Evolutionary conservation across 2,329 filamentous ascomycete species (phyloP).

Genomic region (Celoporthe dispersa): DNA sequence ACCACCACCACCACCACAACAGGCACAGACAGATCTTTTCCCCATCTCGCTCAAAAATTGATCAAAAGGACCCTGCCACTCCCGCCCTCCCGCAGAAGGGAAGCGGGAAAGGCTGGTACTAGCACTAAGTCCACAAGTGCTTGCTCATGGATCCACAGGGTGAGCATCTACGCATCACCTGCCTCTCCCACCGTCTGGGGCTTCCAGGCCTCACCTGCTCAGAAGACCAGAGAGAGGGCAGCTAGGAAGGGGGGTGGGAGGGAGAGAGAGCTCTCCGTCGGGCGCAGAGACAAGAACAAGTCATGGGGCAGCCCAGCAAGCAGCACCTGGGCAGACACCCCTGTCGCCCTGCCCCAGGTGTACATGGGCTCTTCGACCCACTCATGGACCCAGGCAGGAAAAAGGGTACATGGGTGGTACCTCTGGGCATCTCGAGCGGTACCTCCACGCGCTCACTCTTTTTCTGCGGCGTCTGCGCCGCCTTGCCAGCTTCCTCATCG

Average conservation of each 20-base stretch:
- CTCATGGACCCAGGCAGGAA: background rate
- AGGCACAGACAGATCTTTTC: background rate
- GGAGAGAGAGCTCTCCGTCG: background rate
- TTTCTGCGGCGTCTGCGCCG: background rate
- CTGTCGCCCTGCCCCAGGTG: slow-evolving; percentile 7
- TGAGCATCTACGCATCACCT: slow-evolving; percentile 6
- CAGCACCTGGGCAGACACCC: slow-evolving; percentile 10
- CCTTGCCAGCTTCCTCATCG: background rate
- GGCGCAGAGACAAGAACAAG: slow-evolving; percentile 9
- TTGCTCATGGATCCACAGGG: background rate
- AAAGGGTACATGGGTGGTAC: slow-evolving; percentile 7
- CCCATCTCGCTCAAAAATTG: background rate
- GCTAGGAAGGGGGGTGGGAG: background rate
- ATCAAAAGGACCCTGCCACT: background rate
- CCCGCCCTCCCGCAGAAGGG: background rate
- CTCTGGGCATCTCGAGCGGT: background rate
- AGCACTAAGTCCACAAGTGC: background rate
- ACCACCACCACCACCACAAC: background rate
- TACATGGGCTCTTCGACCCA: slow-evolving; percentile 8
- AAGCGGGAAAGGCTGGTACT: background rate
- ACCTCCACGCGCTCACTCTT: background rate
- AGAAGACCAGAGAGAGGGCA: background rate
- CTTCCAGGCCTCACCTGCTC: background rate
- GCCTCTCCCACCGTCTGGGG: background rate
- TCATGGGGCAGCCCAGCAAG: slow-evolving; percentile 11